phyloP scores from a whole-genome alignment of 805 yeast species.

The Helenozyma baotianmanensis region DNA sequence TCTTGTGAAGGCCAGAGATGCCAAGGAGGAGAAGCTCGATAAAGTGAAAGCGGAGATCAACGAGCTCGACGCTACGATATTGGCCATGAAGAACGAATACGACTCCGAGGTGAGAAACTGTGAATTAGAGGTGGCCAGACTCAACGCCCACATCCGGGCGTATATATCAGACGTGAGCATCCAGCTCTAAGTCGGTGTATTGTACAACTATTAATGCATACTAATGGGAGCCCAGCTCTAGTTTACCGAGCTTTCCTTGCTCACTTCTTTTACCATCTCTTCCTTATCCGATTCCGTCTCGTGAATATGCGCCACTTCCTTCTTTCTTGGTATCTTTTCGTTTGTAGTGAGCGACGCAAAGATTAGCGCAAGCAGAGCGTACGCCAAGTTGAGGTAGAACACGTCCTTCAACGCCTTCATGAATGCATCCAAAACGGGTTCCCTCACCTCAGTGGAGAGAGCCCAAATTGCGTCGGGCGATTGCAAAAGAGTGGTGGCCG shows the following conservation, averaged over 20 bases:
- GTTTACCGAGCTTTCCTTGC: not conserved
- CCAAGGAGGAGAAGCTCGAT: conserved; percentile 45
- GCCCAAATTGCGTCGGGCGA: conserved; percentile 25
- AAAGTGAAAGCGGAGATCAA: conserved; percentile 46
- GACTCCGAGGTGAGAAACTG: conserved; percentile 51
- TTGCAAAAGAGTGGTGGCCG: conserved; percentile 9
- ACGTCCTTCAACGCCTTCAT: conserved; percentile 15
- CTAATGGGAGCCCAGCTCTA: not conserved
- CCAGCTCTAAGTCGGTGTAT: conserved; percentile 13
- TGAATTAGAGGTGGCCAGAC: conserved; percentile 48
- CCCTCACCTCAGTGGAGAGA: conserved; percentile 20
- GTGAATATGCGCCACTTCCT: conserved; percentile 8
- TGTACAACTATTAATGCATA: conserved; percentile 1
- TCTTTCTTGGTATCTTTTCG: conserved; percentile 10
- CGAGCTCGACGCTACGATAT: conserved; percentile 38
- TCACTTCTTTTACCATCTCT: not conserved
- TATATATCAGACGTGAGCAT: conserved; percentile 51
- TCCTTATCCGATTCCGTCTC: conserved; percentile 1
- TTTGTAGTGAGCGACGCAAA: conserved; percentile 14
- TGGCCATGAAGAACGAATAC: conserved; percentile 37
- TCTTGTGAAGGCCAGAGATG: conserved; percentile 44
- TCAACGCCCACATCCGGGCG: conserved; percentile 50
- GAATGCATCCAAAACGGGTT: conserved; percentile 21
- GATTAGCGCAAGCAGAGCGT: conserved; percentile 9
- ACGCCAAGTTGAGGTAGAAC: conserved; percentile 14